Base-by-base conservation (phyloP, 2,329 filamentous ascomycete genomes). In the Huntiella bhutanensis region DNA sequence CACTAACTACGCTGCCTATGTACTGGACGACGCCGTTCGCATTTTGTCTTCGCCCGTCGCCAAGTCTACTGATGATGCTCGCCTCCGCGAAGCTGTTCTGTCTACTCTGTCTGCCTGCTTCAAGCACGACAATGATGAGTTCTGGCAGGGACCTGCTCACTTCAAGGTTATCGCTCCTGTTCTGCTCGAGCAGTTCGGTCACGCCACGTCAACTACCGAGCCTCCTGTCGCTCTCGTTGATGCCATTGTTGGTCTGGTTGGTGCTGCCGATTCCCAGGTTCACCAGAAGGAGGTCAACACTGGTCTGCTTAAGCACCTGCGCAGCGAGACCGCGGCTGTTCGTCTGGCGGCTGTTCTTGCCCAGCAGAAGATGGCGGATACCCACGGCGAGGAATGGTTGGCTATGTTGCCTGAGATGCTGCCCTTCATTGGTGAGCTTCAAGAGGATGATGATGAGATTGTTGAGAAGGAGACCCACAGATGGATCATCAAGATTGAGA, bases 381-480 rank as follows among this genome's bases (percentile, higher is more conserved):
- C 75, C 41, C 64, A 96, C 19, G 87, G 87, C 49, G 87, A 96
- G 60, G 91, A 98, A 58, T 98, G 91, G 91, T 64, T 98, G 50
- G 74, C 78, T 1, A 73, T 92, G 66, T 61, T 96, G 58, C 85
- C 88, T 0, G 91, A 98, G 70, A 96, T 95, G 81, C 64, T 98
- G 59, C 88, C 92, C 15, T 84, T 88, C 53, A 94, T 99, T 55
- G 92, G 84, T 56, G 91, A 98, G 65, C 62, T 94, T 56, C 81
- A 94, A 64, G 91, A 98, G 58, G 91, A 98, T 59, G 91, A 96
- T 54, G 87, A 96, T 57, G 91, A 96, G 64, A 70, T 72, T 22
- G 88, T 98, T 17, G 91, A 98, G 66, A 69, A 77, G 57, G 87
- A 94, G 66, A 88, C 86, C 34, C 74, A 87, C 58, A 70, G 76